phyloP scores from a whole-genome alignment of 345 rosid genomes.

The Rhodomyrtus tomentosa region DNA sequence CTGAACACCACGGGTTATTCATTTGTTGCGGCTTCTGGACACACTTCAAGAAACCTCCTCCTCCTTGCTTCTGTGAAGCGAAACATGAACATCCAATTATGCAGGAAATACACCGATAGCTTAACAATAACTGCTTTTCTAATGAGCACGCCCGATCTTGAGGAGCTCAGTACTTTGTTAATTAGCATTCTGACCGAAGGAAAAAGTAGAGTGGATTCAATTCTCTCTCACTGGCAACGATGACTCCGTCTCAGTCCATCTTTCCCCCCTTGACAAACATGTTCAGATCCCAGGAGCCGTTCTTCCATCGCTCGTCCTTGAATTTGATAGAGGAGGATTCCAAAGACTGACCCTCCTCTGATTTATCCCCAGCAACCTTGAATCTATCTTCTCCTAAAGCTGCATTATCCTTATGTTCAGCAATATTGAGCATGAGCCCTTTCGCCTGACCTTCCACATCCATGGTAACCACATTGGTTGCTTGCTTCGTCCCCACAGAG shows the following conservation, averaged over 20 bases:
- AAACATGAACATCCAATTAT: background rate
- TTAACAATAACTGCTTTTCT: background rate
- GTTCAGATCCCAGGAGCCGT: conserved; percentile 43
- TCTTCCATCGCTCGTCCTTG: conserved; percentile 33
- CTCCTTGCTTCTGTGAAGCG: conserved; percentile 41
- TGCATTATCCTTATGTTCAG: background rate
- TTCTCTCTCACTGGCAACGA: conserved; percentile 23
- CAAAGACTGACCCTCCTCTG: conserved; percentile 3
- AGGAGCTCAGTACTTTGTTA: background rate
- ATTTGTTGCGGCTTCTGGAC: conserved; percentile 30
- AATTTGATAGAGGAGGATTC: conserved; percentile 17
- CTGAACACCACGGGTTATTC: conserved; percentile 40
- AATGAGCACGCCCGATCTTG: background rate
- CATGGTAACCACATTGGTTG: conserved; percentile 10
- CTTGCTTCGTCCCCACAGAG: conserved; percentile 26
- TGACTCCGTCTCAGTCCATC: conserved; percentile 43
- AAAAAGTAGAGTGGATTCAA: background rate
- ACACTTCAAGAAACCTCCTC: conserved; percentile 34
- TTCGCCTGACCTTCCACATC: background rate
- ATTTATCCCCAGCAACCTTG: background rate
- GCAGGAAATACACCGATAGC: background rate
- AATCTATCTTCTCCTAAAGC: background rate
- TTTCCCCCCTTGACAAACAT: conserved; percentile 37
- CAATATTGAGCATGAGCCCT: background rate
- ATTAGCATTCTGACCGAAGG: background rate